Evolutionary conservation across 2,329 filamentous ascomycete species (phyloP).

Genomic region (Phialophora tarda): DNA sequence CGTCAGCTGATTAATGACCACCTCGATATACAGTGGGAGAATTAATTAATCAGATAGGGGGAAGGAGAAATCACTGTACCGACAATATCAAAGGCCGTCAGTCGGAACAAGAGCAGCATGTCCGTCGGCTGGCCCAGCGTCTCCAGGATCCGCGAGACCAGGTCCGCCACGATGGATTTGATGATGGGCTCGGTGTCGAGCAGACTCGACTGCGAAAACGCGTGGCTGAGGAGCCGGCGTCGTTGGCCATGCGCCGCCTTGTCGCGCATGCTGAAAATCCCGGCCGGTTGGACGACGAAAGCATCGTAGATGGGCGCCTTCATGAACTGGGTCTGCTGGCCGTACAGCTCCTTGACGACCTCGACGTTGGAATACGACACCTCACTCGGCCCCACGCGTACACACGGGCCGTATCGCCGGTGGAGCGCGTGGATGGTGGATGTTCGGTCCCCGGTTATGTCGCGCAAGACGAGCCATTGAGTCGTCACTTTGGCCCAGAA

Average conservation of each 20-base stretch:
- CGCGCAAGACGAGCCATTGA: conserved; percentile 26
- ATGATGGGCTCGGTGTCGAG: conserved; percentile 49
- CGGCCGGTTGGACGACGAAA: conserved; percentile 10
- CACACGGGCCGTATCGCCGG: conserved; percentile 61
- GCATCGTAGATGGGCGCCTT: conserved; percentile 30
- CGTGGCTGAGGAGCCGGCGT: conserved; percentile 48
- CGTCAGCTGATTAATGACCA: not conserved
- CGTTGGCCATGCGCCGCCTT: conserved; percentile 47
- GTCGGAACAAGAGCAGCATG: conserved; percentile 23
- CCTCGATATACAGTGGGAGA: not conserved
- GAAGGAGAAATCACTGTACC: not conserved
- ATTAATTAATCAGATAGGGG: too few relatives aligned
- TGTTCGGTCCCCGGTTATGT: conserved; percentile 11
- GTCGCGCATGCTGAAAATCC: conserved; percentile 40
- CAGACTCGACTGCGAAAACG: conserved; percentile 39
- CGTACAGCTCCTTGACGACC: conserved; percentile 67
- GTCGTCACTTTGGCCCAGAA: conserved; percentile 68
- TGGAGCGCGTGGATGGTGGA: conserved; percentile 55
- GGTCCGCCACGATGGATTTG: not conserved
- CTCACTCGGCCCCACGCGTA: conserved; percentile 69
- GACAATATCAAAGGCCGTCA: conserved; percentile 28
- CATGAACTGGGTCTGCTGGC: conserved; percentile 42
- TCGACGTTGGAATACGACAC: conserved; percentile 71
- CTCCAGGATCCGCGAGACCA: conserved; percentile 33
- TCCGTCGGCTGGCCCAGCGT: conserved; percentile 31